A percentile compares a stretch with the other conserved stretches of the same genome.
These are phyloP conservation scores for Boletus holoroseus DNA, from an alignment of 1,284 basidiomycete genomes.

Conservation along the genomic window DNA sequence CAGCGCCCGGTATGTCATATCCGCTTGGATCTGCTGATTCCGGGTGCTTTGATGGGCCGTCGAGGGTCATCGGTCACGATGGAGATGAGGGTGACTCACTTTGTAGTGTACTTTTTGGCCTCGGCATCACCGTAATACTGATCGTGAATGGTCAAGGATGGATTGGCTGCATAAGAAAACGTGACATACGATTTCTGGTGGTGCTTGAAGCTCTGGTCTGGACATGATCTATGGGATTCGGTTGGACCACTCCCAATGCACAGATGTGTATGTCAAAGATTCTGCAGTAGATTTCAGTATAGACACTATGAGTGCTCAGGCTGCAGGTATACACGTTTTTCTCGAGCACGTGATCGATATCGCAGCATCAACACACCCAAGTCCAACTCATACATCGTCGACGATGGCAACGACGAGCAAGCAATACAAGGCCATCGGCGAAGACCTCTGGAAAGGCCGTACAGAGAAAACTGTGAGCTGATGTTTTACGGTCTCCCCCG, in stretches of 20 bases:
- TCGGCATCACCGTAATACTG: constrained; percentile 97
- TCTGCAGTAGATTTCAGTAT: background rate
- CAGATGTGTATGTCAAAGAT: background rate
- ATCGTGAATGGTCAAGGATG: constrained; percentile 14
- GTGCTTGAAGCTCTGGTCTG: constrained; percentile 90
- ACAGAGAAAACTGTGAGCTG: constrained; percentile 82
- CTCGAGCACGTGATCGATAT: constrained; percentile 26
- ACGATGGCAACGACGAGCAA: constrained; percentile 67
- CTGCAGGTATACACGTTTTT: constrained; percentile 1
- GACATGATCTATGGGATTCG: constrained; percentile 61
- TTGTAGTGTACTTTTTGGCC: constrained; percentile 95
- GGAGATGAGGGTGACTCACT: constrained; percentile 47
- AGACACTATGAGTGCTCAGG: too few species aligned
- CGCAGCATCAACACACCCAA: background rate
- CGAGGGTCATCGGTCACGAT: background rate
- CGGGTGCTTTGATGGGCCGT: constrained; percentile 62
- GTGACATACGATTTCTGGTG: constrained; percentile 85
- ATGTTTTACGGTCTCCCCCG: background rate
- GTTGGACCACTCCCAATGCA: background rate
- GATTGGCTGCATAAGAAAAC: background rate
- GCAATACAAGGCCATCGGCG: constrained; percentile 78
- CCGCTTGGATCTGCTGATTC: constrained; percentile 94
- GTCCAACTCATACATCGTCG: constrained; percentile 2
- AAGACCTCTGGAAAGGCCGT: constrained; percentile 87
- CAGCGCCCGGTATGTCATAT: constrained; percentile 95